Conservation (phyloP, 139 green algal species). For the Picochlorum sp. region DNA sequence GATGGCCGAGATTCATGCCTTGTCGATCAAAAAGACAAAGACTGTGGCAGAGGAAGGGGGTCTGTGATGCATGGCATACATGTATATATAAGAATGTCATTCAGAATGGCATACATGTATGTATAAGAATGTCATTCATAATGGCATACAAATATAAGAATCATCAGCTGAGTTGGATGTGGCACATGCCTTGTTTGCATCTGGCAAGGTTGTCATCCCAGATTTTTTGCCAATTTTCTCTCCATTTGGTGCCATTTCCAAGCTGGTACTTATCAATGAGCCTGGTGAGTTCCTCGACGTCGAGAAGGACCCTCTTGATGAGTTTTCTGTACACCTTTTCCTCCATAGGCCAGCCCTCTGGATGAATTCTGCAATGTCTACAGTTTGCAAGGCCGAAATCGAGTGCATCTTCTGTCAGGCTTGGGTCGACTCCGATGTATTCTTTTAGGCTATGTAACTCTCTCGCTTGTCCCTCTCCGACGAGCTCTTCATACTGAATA, state of each 20-base stretch:
- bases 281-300: constrained; percentile 3
- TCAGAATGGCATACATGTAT: neutral
- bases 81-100: neutral
- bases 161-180: constrained; percentile 6
- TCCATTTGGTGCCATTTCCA: constrained; percentile 6
- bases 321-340: constrained; percentile 4
- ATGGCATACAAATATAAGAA: too few species aligned
- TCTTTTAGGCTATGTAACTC: neutral
- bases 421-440: constrained; percentile 1
- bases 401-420: neutral
- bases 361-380: constrained; percentile 6
- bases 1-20: constrained; percentile 29
- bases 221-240: constrained; percentile 8
- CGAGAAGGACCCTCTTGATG: constrained; percentile 16
- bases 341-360: constrained; percentile 10
- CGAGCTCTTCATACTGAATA: constrained; percentile 11
- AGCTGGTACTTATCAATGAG: neutral
- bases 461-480: neutral
- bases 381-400: constrained; percentile 5
- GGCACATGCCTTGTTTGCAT: constrained; percentile 2
- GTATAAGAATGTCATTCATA: neutral
- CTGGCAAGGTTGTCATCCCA: constrained; percentile 7
- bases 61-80: neutral
- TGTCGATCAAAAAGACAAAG: constrained; percentile 19
- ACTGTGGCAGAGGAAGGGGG: neutral